A percentile compares a stretch with the other conserved stretches of the same genome.
Conservation (phyloP, 495 filamentous ascomycete genomes). For the Aspergillus sparsus region DNA sequence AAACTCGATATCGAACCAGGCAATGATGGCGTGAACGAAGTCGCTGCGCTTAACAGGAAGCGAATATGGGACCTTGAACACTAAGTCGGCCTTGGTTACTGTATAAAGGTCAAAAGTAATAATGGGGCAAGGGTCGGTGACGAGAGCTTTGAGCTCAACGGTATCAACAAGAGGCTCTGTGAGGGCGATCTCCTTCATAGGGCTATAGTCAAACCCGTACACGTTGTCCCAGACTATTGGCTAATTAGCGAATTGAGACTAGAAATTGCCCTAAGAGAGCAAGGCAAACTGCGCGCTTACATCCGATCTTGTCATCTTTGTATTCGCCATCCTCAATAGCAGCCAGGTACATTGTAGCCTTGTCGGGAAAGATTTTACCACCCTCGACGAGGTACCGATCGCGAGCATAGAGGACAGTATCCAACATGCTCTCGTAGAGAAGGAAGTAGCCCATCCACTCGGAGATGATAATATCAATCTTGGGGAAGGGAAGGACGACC, state of each 20-base stretch:
- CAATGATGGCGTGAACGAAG: constrained; percentile 91
- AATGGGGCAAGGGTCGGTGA: constrained; percentile 74
- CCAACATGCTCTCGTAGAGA: constrained; percentile 97
- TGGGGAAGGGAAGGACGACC: constrained; percentile 76
- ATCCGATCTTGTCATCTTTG: constrained; percentile 85
- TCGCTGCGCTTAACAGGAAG: constrained; percentile 76
- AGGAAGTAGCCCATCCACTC: constrained; percentile 99
- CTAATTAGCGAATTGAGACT: constrained; percentile 19
- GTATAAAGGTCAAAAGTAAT: constrained; percentile 86
- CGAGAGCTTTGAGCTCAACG: constrained; percentile 73
- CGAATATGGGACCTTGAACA: constrained; percentile 71
- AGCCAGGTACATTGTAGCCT: constrained; percentile 85
- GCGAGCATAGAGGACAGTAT: constrained; percentile 90
- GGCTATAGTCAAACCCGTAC: constrained; percentile 95
- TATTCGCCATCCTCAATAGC: constrained; percentile 86
- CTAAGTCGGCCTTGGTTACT: constrained; percentile 68
- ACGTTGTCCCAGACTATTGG: constrained; percentile 90
- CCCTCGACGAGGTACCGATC: constrained; percentile 84
- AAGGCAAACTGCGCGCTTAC: constrained; percentile 45
- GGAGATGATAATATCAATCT: constrained; percentile 98
- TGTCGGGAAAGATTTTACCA: constrained; percentile 89
- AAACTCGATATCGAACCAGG: constrained; percentile 99
- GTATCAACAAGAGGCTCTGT: constrained; percentile 83
- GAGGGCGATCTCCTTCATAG: constrained; percentile 81
- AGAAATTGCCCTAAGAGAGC: not conserved